A percentile compares a stretch with the other conserved stretches of the same genome.
These are phyloP conservation scores for Fusarium albosuccineum DNA, from an alignment of 2,329 filamentous ascomycete species.

Conservation along the genomic window DNA sequence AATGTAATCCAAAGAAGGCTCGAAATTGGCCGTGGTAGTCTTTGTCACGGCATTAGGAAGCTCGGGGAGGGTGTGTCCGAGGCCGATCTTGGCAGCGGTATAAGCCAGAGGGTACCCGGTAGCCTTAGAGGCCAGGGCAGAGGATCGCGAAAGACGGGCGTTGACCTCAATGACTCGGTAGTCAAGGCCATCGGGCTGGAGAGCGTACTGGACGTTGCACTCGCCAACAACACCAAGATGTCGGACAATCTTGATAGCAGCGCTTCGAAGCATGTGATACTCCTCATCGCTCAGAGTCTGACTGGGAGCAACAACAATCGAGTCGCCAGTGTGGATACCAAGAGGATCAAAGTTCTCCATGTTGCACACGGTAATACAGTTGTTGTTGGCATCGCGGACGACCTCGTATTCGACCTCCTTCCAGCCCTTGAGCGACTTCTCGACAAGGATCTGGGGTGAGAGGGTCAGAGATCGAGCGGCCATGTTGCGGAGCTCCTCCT, in stretches of 20 bases:
- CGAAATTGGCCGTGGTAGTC: constrained; percentile 98
- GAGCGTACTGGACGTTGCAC: constrained; percentile 98
- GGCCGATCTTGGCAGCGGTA: constrained; percentile 97
- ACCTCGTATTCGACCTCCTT: constrained; percentile 99
- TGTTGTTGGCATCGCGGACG: constrained; percentile 95
- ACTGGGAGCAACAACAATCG: constrained; percentile 96
- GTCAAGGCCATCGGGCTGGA: constrained; percentile 96
- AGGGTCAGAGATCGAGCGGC: constrained; percentile 92
- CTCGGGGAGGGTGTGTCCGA: constrained; percentile 94
- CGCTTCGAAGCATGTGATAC: constrained; percentile 98
- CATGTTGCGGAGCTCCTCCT: constrained; percentile 93
- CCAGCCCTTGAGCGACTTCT: constrained; percentile 99
- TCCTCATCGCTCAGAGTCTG: constrained; percentile 98
- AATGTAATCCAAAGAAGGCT: constrained; percentile 96
- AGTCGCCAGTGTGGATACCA: constrained; percentile 98
- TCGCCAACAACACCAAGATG: constrained; percentile 98
- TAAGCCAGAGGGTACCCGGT: constrained; percentile 98
- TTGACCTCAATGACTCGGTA: constrained; percentile 99
- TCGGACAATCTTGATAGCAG: constrained; percentile 97
- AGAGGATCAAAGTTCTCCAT: constrained; percentile 91
- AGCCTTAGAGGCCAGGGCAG: constrained; percentile 95
- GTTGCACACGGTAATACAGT: constrained; percentile 98
- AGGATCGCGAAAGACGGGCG: constrained; percentile 96
- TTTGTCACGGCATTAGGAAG: constrained; percentile 98
- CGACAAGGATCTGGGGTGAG: constrained; percentile 95